phyloP scores from a whole-genome alignment of 495 filamentous ascomycete genomes.

The Cercophora sp. region DNA sequence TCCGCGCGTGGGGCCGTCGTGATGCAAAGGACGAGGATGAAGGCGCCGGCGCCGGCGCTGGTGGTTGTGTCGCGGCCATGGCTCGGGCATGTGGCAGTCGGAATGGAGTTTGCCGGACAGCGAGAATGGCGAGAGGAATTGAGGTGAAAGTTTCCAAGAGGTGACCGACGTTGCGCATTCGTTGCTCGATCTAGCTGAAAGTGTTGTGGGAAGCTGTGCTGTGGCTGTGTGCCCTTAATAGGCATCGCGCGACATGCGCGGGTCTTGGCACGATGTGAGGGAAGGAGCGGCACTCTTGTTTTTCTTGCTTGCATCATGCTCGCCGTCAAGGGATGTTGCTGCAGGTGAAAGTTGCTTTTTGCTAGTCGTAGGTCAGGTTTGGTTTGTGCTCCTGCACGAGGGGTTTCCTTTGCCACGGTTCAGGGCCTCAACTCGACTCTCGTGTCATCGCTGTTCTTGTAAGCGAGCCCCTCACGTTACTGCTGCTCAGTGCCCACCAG shows the following conservation, averaged over 20 bases:
- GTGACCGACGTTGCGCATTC: slow-evolving; percentile 2
- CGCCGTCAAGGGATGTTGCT: too few species aligned
- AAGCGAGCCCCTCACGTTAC: too few species aligned
- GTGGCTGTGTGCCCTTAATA: slow-evolving; percentile 17
- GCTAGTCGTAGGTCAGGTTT: too few species aligned
- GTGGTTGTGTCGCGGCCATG: slow-evolving; percentile 6
- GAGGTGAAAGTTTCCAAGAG: neutral
- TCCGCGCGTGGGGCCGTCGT: slow-evolving; percentile 9
- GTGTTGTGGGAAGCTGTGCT: slow-evolving; percentile 2
- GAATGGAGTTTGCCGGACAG: neutral
- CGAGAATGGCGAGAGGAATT: neutral
- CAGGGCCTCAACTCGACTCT: too few species aligned
- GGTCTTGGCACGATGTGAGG: too few species aligned
- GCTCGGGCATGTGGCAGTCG: neutral
- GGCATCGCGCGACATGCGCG: slow-evolving; percentile 15
- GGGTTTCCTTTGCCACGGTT: too few species aligned
- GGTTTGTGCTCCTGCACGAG: too few species aligned
- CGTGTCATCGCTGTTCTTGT: too few species aligned
- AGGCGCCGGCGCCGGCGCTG: neutral
- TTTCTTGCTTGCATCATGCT: too few species aligned
- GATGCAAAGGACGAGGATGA: slow-evolving; percentile 6
- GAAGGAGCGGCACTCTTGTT: too few species aligned
- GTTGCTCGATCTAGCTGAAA: slow-evolving; percentile 11
- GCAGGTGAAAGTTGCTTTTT: too few species aligned
- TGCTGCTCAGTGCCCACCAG: too few species aligned